Evolutionary conservation across 208 protist genomes (phyloP).

Genomic region (Leptomonas seymouri): DNA sequence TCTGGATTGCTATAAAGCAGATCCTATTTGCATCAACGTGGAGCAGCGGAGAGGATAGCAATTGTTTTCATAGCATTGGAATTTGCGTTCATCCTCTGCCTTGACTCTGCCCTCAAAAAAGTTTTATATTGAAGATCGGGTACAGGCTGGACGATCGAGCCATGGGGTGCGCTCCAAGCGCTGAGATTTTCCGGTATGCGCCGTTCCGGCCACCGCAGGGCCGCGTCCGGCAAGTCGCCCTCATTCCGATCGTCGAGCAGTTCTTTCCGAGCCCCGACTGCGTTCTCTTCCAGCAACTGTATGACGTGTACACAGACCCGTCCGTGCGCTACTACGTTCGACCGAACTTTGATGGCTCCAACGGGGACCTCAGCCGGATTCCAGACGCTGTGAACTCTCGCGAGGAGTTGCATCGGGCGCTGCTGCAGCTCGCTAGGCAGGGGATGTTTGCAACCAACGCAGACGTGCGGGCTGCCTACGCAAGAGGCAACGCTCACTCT

Average conservation of each 20-base stretch:
- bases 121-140: too few relatives aligned
- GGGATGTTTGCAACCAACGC: constrained; percentile 42
- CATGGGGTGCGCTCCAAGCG: constrained; percentile 77
- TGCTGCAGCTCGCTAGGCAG: constrained; percentile 13
- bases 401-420: constrained; percentile 40
- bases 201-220: constrained; percentile 45
- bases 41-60: too few relatives aligned
- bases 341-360: constrained; percentile 21
- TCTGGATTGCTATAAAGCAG: neutral
- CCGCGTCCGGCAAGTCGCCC: constrained; percentile 38
- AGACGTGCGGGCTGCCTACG: constrained; percentile 35
- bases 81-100: too few relatives aligned
- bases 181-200: constrained; percentile 45
- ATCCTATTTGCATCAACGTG: too few relatives aligned
- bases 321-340: constrained; percentile 78
- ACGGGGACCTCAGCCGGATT: constrained; percentile 46
- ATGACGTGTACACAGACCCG: constrained; percentile 55
- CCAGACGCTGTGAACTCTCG: constrained; percentile 32
- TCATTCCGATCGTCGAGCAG: constrained; percentile 55
- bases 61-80: too few relatives aligned
- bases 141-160: too few relatives aligned
- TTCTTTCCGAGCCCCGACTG: constrained; percentile 65
- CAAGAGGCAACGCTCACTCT: constrained; percentile 16
- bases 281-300: constrained; percentile 60
- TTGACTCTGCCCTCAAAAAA: too few relatives aligned